Evolutionary conservation across 2,329 filamentous ascomycete genomes (phyloP).

Genomic region (Remersonia thermophila): DNA sequence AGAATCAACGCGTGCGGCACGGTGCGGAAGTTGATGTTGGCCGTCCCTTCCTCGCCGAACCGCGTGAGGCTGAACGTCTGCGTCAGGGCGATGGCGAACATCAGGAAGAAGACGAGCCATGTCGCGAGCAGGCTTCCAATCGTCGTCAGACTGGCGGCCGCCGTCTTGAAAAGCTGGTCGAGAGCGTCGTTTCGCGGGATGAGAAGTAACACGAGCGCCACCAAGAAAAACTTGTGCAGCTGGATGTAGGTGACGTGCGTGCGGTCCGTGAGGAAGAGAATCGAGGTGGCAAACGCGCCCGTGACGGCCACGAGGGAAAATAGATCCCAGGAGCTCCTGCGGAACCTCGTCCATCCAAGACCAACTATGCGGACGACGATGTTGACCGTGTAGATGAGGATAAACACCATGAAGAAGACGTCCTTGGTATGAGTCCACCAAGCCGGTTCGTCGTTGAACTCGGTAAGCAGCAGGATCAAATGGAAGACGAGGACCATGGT

Average conservation of each 20-base stretch:
- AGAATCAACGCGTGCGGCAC: slow-evolving; percentile 90
- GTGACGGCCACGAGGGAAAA: slow-evolving; percentile 72
- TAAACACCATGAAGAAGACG: slow-evolving; percentile 68
- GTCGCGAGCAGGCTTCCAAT: slow-evolving; percentile 90
- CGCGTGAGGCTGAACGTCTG: slow-evolving; percentile 92
- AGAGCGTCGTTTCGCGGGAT: slow-evolving; percentile 95
- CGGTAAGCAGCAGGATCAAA: slow-evolving; percentile 67
- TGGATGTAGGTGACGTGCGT: slow-evolving; percentile 55
- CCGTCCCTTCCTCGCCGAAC: slow-evolving; percentile 59
- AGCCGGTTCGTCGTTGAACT: slow-evolving; percentile 65
- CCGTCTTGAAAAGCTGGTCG: slow-evolving; percentile 97
- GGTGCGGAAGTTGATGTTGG: slow-evolving; percentile 82
- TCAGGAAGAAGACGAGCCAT: slow-evolving; percentile 93
- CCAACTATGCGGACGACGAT: slow-evolving; percentile 74
- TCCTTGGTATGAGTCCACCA: slow-evolving; percentile 64
- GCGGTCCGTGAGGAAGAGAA: slow-evolving; percentile 55
- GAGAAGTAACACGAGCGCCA: slow-evolving; percentile 75
- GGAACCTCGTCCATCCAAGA: slow-evolving; percentile 82
- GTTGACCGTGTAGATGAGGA: slow-evolving; percentile 70
- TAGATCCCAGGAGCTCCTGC: slow-evolving; percentile 88
- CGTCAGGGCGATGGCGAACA: slow-evolving; percentile 91
- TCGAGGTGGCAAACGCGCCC: slow-evolving; percentile 71
- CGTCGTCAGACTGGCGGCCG: slow-evolving; percentile 78
- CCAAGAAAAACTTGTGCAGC: slow-evolving; percentile 87
- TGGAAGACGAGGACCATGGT: slow-evolving; percentile 73